Conservation (phyloP, 495 filamentous ascomycete species). For the Delitschia confertaspora region DNA sequence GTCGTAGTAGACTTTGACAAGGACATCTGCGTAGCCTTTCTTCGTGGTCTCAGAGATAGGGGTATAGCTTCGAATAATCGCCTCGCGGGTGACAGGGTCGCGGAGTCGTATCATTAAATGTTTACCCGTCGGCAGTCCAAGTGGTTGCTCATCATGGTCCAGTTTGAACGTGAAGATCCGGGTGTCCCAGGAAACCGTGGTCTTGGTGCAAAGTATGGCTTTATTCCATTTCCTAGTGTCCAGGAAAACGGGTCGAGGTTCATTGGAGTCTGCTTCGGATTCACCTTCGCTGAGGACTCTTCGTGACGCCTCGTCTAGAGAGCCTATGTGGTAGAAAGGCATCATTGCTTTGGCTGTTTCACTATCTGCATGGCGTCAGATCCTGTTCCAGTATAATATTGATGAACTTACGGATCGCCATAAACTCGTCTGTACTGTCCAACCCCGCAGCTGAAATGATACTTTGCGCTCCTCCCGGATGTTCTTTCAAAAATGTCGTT, state of each 20-base stretch:
- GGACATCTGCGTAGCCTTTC: conserved; percentile 57
- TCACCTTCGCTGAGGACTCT: conserved; percentile 41
- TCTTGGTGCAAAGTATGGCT: conserved; percentile 56
- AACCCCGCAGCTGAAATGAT: conserved; percentile 77
- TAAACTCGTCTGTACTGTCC: conserved; percentile 87
- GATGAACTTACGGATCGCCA: conserved; percentile 72
- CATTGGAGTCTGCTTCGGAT: conserved; percentile 27
- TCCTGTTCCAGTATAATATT: neutral
- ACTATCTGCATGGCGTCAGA: conserved; percentile 49
- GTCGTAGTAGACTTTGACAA: conserved; percentile 82
- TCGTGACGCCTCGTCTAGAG: conserved; percentile 52
- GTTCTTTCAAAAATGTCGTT: conserved; percentile 69
- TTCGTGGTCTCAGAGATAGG: conserved; percentile 61
- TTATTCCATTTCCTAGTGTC: conserved; percentile 63
- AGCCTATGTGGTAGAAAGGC: conserved; percentile 78
- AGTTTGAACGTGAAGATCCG: conserved; percentile 76
- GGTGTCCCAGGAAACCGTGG: conserved; percentile 67
- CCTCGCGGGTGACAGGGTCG: conserved; percentile 57
- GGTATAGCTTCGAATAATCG: conserved; percentile 82
- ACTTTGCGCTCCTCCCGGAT: conserved; percentile 84
- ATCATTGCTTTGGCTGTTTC: conserved; percentile 95
- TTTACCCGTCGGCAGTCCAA: conserved; percentile 81
- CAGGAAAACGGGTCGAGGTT: conserved; percentile 55
- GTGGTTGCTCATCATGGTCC: conserved; percentile 57
- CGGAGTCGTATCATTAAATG: conserved; percentile 80